Evolutionary conservation across 1,284 basidiomycete genomes (phyloP).

Genomic region (Puccinia horiana): DNA sequence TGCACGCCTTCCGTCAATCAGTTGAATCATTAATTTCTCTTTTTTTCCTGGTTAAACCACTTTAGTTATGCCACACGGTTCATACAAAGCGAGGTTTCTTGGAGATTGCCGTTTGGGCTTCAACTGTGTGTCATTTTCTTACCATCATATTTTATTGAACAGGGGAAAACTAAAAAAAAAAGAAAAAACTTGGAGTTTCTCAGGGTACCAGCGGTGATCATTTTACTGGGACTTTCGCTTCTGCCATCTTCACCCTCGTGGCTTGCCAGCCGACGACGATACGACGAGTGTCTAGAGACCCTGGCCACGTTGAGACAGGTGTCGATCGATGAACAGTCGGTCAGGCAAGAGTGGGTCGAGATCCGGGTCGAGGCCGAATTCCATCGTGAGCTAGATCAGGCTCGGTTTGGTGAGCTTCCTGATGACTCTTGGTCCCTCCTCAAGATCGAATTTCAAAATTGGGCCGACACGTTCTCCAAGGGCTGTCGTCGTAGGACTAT

Average conservation of each 20-base stretch:
- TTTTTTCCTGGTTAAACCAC: neutral
- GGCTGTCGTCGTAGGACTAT: slow-evolving; percentile 49
- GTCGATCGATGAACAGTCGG: slow-evolving; percentile 40
- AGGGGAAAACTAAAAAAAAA: too few species aligned
- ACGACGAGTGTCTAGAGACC: slow-evolving; percentile 50
- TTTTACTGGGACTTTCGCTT: slow-evolving; percentile 49
- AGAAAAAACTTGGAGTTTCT: too few species aligned
- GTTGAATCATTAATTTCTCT: neutral
- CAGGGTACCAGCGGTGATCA: slow-evolving; percentile 50
- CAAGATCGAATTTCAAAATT: slow-evolving; percentile 29
- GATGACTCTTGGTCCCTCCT: neutral
- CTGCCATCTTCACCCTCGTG: slow-evolving; percentile 52
- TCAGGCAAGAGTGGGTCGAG: slow-evolving; percentile 52
- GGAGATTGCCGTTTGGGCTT: slow-evolving; percentile 53
- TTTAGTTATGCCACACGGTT: slow-evolving; percentile 50
- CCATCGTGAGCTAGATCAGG: slow-evolving; percentile 20
- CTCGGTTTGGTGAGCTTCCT: slow-evolving; percentile 30
- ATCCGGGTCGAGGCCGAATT: slow-evolving; percentile 51
- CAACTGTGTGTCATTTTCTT: slow-evolving; percentile 48
- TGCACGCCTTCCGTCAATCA: too few species aligned
- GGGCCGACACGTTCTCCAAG: slow-evolving; percentile 48
- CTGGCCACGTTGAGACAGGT: slow-evolving; percentile 49
- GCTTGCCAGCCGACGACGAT: slow-evolving; percentile 51
- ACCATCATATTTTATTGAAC: too few species aligned
- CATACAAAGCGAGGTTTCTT: slow-evolving; percentile 48